Conservation (phyloP, 2,329 filamentous ascomycete genomes). For the Phaeosphaeria sp. region DNA sequence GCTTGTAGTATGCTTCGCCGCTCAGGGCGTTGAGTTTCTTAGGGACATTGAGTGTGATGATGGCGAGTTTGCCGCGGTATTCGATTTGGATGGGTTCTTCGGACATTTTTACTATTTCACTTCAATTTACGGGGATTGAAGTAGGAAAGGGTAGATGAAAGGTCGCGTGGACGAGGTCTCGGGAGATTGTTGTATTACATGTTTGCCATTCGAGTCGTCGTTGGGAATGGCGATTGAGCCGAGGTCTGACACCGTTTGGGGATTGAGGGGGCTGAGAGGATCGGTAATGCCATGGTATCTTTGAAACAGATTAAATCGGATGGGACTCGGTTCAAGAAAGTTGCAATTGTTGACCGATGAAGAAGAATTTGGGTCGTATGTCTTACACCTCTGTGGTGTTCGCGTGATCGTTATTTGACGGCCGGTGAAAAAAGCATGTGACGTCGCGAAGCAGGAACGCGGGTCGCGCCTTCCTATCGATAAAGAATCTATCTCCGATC, state of each 20-base stretch:
- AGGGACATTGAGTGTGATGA: slow-evolving; percentile 85
- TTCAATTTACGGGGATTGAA: not conserved
- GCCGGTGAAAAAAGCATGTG: not conserved
- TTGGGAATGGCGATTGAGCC: not conserved
- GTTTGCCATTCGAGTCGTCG: not conserved
- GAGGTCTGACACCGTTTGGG: not conserved
- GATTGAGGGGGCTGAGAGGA: not conserved
- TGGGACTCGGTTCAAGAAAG: not conserved
- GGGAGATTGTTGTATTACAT: slow-evolving; percentile 10
- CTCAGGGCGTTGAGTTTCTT: slow-evolving; percentile 87
- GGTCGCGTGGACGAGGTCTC: slow-evolving; percentile 56
- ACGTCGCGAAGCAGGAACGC: not conserved
- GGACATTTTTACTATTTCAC: slow-evolving; percentile 3
- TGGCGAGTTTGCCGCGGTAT: slow-evolving; percentile 74
- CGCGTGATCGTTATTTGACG: not conserved
- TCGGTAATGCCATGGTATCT: not conserved
- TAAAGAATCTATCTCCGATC: too few species aligned
- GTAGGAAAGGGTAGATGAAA: not conserved
- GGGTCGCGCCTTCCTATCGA: too few species aligned
- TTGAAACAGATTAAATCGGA: not conserved
- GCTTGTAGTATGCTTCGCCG: slow-evolving; percentile 75
- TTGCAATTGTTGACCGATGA: not conserved
- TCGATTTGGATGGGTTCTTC: slow-evolving; percentile 64
- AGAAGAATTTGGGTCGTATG: not conserved
- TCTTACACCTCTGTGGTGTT: not conserved